Evolutionary conservation across 2,329 filamentous ascomycete genomes (phyloP).

Genomic region (Trichoderma pleuroti): DNA sequence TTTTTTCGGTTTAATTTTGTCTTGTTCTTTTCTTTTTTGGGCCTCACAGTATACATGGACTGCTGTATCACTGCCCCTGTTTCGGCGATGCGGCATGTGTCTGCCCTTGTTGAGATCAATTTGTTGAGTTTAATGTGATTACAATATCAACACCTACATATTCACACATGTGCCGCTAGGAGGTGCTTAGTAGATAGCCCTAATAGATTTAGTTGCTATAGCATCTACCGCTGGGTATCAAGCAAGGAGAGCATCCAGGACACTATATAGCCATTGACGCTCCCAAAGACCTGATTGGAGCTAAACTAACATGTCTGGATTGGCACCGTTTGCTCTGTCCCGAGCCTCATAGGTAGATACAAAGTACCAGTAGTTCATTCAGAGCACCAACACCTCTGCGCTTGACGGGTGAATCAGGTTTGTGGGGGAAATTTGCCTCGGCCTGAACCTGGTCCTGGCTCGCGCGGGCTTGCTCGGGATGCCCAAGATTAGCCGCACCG

Average conservation of each 20-base stretch:
- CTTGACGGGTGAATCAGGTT: conserved; percentile 1
- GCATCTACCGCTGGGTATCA: neutral
- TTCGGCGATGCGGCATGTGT: neutral
- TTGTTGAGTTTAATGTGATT: neutral
- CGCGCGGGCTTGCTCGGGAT: neutral
- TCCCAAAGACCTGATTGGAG: neutral
- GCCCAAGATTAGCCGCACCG: neutral
- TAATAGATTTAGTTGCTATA: neutral
- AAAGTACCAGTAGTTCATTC: neutral
- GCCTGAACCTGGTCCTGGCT: neutral
- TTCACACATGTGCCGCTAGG: neutral
- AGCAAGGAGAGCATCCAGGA: neutral
- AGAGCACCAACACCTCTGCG: neutral
- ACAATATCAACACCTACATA: neutral
- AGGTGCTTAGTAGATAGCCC: neutral
- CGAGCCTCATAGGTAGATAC: neutral
- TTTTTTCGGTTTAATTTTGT: neutral
- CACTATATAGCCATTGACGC: neutral
- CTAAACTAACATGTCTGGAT: neutral
- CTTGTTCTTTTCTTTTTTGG: neutral
- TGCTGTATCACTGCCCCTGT: neutral
- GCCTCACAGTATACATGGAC: no score
- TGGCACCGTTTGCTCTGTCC: neutral
- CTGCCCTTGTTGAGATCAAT: neutral
- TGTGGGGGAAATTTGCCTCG: conserved; percentile 15